Conservation (phyloP, 306 rosid genomes). For the Cyclanthera cordifolia region DNA sequence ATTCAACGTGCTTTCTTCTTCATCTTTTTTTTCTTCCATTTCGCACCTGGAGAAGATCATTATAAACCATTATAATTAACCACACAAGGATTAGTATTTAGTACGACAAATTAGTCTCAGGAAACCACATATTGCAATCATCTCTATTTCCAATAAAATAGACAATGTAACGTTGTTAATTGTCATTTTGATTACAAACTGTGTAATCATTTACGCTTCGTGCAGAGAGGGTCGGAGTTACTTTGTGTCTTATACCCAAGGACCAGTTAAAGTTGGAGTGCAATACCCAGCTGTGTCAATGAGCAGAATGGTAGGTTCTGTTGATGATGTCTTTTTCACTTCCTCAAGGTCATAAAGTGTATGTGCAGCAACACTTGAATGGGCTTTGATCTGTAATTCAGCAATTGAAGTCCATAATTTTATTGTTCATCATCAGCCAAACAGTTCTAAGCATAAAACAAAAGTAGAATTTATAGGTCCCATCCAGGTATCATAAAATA, state of each 20-base stretch:
- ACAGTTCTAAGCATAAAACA: not conserved
- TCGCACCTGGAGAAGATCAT: slow-evolving; percentile 58
- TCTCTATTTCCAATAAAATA: not conserved
- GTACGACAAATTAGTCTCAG: not conserved
- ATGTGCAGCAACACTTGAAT: slow-evolving; percentile 82
- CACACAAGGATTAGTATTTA: not conserved
- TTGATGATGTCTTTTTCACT: slow-evolving; percentile 67
- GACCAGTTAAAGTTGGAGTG: slow-evolving; percentile 10
- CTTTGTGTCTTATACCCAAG: not conserved
- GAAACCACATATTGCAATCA: not conserved
- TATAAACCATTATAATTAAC: slow-evolving; percentile 8
- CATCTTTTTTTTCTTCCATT: slow-evolving; percentile 97
- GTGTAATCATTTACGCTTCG: not conserved
- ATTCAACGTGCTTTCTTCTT: slow-evolving; percentile 93
- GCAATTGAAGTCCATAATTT: slow-evolving; percentile 4
- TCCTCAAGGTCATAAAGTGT: slow-evolving; percentile 63
- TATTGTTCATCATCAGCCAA: not conserved
- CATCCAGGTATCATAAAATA: slow-evolving; percentile 18
- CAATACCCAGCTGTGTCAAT: slow-evolving; percentile 89
- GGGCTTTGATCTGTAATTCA: slow-evolving; percentile 65
- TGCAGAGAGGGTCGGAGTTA: not conserved
- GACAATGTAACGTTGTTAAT: not conserved
- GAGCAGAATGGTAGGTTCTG: slow-evolving; percentile 86
- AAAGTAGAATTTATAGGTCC: slow-evolving; percentile 4
- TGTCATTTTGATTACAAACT: not conserved